Percentiles rank a stretch among this genome's conserved stretches.
phyloP scores from a whole-genome alignment of 768 basidiomycete genomes.

The Termitomyces sp. region DNA sequence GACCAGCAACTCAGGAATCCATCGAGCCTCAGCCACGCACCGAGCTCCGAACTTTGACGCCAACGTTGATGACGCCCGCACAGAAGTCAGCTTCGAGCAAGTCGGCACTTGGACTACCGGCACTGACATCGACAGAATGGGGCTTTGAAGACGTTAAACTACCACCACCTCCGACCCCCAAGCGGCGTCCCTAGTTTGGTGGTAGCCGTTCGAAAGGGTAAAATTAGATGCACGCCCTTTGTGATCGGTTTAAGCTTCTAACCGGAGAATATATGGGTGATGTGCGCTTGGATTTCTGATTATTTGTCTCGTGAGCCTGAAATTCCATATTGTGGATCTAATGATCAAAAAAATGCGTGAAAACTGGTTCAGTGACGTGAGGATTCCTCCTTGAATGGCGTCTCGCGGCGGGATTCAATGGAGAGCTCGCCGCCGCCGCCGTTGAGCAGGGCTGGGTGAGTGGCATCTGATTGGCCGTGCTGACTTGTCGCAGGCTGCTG shows the following conservation, averaged over 20 bases:
- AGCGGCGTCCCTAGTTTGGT: background rate
- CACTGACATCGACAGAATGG: slow-evolving; percentile 47
- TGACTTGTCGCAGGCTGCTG: background rate
- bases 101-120: slow-evolving; percentile 35
- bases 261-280: background rate
- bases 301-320: no score
- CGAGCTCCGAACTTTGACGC: background rate
- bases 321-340: no score
- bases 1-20: background rate
- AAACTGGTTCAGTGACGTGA: no score
- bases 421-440: slow-evolving; percentile 19
- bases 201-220: background rate
- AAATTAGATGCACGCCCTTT: background rate
- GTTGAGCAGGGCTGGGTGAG: slow-evolving; percentile 52
- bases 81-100: slow-evolving; percentile 9
- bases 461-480: slow-evolving; percentile 1
- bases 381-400: no score
- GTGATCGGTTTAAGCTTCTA: background rate
- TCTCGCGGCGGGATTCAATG: no score
- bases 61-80: background rate
- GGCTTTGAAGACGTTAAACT: slow-evolving; percentile 43
- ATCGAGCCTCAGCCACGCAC: background rate
- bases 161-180: slow-evolving; percentile 25
- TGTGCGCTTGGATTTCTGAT: background rate
- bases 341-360: no score